phyloP scores from a whole-genome alignment of 1,284 basidiomycete species.

The Malassezia vespertilionis region DNA sequence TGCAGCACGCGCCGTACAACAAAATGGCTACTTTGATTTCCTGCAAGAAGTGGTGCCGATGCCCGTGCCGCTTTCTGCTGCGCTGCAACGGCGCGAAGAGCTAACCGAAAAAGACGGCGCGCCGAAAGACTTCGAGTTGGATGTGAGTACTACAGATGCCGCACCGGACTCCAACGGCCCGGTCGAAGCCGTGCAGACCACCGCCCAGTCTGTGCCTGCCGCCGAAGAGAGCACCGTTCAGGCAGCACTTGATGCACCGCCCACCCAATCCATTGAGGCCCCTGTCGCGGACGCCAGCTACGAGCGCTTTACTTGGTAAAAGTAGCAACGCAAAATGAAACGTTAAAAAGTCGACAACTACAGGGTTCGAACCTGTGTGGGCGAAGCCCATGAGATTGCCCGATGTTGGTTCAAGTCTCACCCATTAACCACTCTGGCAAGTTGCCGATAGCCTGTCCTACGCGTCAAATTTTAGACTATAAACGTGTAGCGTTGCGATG shows the following conservation, averaged over 20 bases:
- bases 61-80: constrained; percentile 22
- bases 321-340: too few relatives aligned
- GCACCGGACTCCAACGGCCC: too few relatives aligned
- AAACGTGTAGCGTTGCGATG: not conserved
- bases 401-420: constrained; percentile 18
- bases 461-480: not conserved
- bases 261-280: too few relatives aligned
- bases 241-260: too few relatives aligned
- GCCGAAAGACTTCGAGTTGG: not conserved
- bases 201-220: too few relatives aligned
- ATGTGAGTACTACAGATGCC: too few relatives aligned
- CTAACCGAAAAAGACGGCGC: not conserved
- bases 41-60: constrained; percentile 27
- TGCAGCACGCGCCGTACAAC: constrained; percentile 26
- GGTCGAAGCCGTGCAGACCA: too few relatives aligned
- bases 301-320: too few relatives aligned
- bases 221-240: too few relatives aligned
- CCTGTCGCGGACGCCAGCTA: too few relatives aligned
- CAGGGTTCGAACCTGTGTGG: constrained; percentile 26
- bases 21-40: constrained; percentile 30
- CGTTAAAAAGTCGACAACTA: constrained; percentile 21
- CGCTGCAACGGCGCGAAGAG: constrained; percentile 23
- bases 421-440: constrained; percentile 23
- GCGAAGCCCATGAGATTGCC: constrained; percentile 23
- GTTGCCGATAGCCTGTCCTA: constrained; percentile 12